phyloP scores from a whole-genome alignment of 495 filamentous ascomycete genomes.

The Talaromyces adpressus region DNA sequence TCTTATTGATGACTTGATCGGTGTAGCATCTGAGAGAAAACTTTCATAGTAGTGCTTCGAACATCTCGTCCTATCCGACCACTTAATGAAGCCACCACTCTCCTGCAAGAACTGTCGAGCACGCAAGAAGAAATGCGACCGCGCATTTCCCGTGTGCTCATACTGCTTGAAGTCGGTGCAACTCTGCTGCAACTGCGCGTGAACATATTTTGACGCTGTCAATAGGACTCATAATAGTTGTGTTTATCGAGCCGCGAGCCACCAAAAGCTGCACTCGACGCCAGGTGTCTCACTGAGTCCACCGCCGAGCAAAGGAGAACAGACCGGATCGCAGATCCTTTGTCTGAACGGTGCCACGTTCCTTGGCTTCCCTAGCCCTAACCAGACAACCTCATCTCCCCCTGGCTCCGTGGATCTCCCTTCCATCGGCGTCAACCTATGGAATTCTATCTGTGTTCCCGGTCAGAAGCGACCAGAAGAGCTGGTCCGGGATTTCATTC shows the following conservation, averaged over 20 bases:
- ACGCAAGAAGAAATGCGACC: slow-evolving; percentile 16
- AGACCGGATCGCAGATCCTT: neutral
- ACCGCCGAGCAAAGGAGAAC: neutral
- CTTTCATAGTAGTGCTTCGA: neutral
- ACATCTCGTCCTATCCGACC: neutral
- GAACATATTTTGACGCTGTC: neutral
- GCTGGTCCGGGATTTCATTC: neutral
- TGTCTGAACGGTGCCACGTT: neutral
- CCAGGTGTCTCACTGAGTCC: neutral
- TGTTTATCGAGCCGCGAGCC: neutral
- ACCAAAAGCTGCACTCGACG: neutral
- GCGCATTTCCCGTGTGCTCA: slow-evolving; percentile 10
- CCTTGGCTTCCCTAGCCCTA: neutral
- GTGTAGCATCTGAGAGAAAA: neutral
- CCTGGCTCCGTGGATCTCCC: neutral
- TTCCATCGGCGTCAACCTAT: neutral
- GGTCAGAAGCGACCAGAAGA: neutral
- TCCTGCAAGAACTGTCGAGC: slow-evolving; percentile 12
- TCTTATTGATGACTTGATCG: too few species aligned
- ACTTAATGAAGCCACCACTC: slow-evolving; percentile 12
- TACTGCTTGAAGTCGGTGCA: neutral
- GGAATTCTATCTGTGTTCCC: neutral
- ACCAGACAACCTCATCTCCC: neutral
- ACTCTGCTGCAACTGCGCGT: neutral
- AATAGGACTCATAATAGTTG: neutral